Evolutionary conservation across 1,284 basidiomycete species (phyloP).

Genomic region (Cystobasidium sp.): DNA sequence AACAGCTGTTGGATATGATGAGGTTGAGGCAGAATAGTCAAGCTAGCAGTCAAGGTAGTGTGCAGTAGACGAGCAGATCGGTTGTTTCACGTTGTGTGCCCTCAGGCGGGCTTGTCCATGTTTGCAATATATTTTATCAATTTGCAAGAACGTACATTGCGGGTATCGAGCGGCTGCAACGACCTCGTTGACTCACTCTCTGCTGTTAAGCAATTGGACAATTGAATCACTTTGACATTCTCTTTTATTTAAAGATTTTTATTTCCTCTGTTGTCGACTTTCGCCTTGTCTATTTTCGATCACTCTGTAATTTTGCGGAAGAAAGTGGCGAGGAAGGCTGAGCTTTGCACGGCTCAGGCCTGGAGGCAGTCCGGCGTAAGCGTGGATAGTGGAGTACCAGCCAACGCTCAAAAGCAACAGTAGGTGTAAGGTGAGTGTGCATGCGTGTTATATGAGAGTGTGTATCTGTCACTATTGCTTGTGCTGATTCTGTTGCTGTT

Average conservation of each 20-base stretch:
- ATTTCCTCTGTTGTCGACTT: background rate
- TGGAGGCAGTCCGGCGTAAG: background rate
- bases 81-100: conserved; percentile 1
- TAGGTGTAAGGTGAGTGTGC: conserved; percentile 29
- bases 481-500: conserved; percentile 19
- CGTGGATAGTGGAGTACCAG: conserved; percentile 6
- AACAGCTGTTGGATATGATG: conserved; percentile 37
- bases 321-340: background rate
- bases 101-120: conserved; percentile 5
- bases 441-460: background rate
- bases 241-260: background rate
- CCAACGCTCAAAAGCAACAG: conserved; percentile 29
- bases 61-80: conserved; percentile 9
- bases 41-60: conserved; percentile 38
- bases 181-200: too few relatives aligned
- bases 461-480: background rate
- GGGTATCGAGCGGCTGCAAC: too few relatives aligned
- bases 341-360: background rate
- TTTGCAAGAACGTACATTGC: too few relatives aligned
- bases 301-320: background rate
- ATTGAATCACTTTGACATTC: background rate
- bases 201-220: too few relatives aligned
- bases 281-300: background rate
- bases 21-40: conserved; percentile 41
- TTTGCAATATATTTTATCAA: background rate